phyloP scores from a whole-genome alignment of 805 yeast genomes.

The Torulaspora quercuum region DNA sequence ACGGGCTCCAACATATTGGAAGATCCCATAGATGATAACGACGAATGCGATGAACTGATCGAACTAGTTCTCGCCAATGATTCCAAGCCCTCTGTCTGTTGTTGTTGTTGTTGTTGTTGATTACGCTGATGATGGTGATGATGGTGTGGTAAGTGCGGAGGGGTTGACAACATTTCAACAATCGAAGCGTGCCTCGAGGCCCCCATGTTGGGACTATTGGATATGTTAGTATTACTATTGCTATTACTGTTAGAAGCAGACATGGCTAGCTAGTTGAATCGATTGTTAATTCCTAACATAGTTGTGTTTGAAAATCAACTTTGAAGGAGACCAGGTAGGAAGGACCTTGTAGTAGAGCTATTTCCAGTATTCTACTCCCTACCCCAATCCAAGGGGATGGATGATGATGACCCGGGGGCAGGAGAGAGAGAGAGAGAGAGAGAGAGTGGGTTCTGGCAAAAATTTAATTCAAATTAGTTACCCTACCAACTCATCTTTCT shows the following conservation, averaged over 20 bases:
- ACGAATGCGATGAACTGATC: constrained; percentile 29
- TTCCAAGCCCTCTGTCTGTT: constrained; percentile 7
- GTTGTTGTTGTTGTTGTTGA: constrained; percentile 23
- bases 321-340: no score
- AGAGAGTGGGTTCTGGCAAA: no score
- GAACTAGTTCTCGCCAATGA: constrained; percentile 1
- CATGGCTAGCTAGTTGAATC: neutral
- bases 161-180: constrained; percentile 70
- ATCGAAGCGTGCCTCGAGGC: constrained; percentile 59
- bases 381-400: no score
- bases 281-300: no score
- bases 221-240: constrained; percentile 8
- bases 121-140: constrained; percentile 42
- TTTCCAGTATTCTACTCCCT: no score
- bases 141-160: constrained; percentile 56
- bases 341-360: no score
- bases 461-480: no score
- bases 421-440: no score
- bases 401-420: no score
- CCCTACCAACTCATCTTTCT: no score
- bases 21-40: constrained; percentile 38
- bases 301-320: no score
- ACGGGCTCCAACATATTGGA: constrained; percentile 27
- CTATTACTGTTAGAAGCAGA: constrained; percentile 6
- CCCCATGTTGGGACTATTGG: constrained; percentile 10